These are phyloP conservation scores for Leccinum pallidistipes DNA, from an alignment of 1,284 basidiomycete genomes.

Conservation along the genomic window DNA sequence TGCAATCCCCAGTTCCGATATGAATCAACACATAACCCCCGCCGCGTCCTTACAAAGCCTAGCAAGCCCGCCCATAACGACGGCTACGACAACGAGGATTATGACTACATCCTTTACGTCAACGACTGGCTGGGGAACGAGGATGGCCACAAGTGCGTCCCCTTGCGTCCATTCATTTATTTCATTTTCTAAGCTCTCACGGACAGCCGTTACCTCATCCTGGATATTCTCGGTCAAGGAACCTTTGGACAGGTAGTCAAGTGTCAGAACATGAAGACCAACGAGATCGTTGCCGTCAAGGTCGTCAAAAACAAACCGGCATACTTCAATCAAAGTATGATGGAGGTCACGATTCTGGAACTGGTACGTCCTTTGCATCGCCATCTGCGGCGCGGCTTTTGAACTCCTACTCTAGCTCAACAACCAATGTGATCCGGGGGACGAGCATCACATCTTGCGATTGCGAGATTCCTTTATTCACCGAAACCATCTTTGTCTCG, in stretches of 20 bases:
- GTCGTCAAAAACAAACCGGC: constrained; percentile 99
- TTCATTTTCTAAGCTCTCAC: constrained; percentile 15
- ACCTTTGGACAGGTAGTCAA: constrained; percentile 99
- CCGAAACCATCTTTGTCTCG: constrained; percentile 93
- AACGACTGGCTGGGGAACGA: constrained; percentile 94
- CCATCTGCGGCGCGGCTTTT: background rate
- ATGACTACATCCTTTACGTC: constrained; percentile 96
- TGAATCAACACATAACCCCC: constrained; percentile 89
- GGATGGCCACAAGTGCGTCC: constrained; percentile 84
- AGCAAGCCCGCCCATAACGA: constrained; percentile 93
- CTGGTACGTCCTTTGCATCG: constrained; percentile 56
- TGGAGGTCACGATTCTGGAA: constrained; percentile 98
- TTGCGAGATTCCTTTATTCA: constrained; percentile 97
- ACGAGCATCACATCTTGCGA: constrained; percentile 96
- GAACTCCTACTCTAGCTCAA: constrained; percentile 64
- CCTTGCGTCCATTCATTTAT: constrained; percentile 7
- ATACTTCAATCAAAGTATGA: constrained; percentile 99
- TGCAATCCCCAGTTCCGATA: constrained; percentile 94
- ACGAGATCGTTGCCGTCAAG: constrained; percentile 98
- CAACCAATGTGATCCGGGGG: constrained; percentile 87
- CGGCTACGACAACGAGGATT: constrained; percentile 95
- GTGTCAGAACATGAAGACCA: constrained; percentile 99
- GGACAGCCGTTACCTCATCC: constrained; percentile 81
- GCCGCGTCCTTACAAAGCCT: constrained; percentile 93
- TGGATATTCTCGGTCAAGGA: constrained; percentile 97